These are phyloP conservation scores for Cryptomeria japonica DNA, from an alignment of 75 land plant species.

Conservation along the genomic window DNA sequence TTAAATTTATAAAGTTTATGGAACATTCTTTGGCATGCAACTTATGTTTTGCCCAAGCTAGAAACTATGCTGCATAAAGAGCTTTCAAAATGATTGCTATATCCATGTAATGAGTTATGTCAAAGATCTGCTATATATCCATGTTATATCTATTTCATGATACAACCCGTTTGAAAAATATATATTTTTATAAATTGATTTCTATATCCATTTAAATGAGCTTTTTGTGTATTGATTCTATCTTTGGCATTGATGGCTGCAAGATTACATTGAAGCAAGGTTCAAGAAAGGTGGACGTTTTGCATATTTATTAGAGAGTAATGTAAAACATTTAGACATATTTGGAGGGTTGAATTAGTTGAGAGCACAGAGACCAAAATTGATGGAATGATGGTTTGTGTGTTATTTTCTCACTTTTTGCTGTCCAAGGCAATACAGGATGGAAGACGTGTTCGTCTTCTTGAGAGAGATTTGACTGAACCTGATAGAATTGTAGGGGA, in stretches of 20 bases:
- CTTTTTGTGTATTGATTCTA: background rate
- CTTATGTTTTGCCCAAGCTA: background rate
- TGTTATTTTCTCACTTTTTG: background rate
- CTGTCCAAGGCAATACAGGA: constrained; percentile 43
- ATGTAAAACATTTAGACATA: background rate
- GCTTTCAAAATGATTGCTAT: background rate
- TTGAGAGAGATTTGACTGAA: constrained; percentile 88
- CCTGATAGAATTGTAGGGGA: constrained; percentile 97
- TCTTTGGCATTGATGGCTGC: background rate
- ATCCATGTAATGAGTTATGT: too few species aligned
- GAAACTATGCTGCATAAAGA: background rate
- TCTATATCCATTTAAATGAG: background rate
- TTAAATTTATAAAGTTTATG: background rate
- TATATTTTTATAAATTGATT: background rate
- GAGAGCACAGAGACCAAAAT: background rate
- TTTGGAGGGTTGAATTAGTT: background rate
- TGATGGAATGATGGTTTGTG: background rate
- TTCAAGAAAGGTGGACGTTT: background rate
- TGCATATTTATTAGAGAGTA: background rate
- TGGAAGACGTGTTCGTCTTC: constrained; percentile 70
- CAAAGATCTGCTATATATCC: too few species aligned
- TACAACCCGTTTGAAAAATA: background rate
- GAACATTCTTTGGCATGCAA: background rate
- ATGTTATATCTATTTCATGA: background rate
- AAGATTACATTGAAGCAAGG: background rate